phyloP scores from a whole-genome alignment of 768 basidiomycete species.

The Gloeophyllum trabeum region DNA sequence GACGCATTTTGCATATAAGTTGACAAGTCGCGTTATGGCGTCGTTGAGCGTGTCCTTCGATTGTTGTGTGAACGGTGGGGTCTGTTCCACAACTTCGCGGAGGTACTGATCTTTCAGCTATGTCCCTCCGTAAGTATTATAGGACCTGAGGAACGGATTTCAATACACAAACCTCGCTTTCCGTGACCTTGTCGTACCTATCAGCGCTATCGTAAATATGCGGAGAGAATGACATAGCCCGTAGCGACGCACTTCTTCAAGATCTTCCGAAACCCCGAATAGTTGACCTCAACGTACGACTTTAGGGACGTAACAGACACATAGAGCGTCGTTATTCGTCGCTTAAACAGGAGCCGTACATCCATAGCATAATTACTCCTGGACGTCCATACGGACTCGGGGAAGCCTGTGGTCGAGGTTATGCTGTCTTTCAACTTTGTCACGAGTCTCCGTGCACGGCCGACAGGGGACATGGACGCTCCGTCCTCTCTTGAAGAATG shows the following conservation, averaged over 20 bases:
- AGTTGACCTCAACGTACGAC: conserved; percentile 86
- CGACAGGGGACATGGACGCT: neutral
- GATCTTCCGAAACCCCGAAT: conserved; percentile 91
- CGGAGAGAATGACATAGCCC: neutral
- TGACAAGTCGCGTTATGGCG: conserved; percentile 45
- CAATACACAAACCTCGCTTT: conserved; percentile 36
- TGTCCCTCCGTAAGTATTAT: conserved; percentile 1
- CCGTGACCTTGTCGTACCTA: conserved; percentile 92
- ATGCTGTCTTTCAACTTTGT: conserved; percentile 11
- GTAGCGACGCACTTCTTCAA: conserved; percentile 71
- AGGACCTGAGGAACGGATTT: too few relatives aligned
- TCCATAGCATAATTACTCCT: conserved; percentile 76
- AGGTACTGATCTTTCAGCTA: conserved; percentile 75
- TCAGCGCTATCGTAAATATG: conserved; percentile 3
- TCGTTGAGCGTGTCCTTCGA: conserved; percentile 54
- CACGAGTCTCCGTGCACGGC: neutral
- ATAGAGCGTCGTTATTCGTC: conserved; percentile 76
- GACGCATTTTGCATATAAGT: conserved; percentile 80
- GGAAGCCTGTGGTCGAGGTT: conserved; percentile 16
- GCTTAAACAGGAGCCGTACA: conserved; percentile 77
- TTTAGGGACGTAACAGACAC: conserved; percentile 64
- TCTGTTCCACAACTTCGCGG: conserved; percentile 52
- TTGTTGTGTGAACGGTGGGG: conserved; percentile 54
- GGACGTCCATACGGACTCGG: conserved; percentile 64
- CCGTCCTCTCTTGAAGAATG: too few relatives aligned